Conservation (phyloP, 768 basidiomycete genomes). For the Nevesoporus exiguus region DNA sequence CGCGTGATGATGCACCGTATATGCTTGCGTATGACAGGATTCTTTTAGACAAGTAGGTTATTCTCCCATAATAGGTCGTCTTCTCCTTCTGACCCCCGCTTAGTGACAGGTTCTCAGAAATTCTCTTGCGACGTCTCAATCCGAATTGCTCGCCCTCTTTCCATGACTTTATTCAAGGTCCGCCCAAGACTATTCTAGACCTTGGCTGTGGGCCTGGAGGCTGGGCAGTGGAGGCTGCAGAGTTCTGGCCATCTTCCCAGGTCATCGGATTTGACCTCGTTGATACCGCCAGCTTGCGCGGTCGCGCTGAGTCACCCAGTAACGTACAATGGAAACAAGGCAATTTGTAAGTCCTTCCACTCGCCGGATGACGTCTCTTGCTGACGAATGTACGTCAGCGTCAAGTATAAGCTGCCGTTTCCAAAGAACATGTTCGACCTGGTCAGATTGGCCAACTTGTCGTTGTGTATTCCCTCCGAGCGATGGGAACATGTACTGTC, state of each 20-base stretch:
- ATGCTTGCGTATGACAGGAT: conserved; percentile 65
- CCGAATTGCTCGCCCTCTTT: conserved; percentile 58
- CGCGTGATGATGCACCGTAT: conserved; percentile 47
- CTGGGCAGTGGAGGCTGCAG: conserved; percentile 65
- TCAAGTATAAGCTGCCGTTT: conserved; percentile 60
- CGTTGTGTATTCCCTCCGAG: conserved; percentile 55
- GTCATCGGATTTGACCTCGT: conserved; percentile 70
- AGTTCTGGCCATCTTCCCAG: conserved; percentile 54
- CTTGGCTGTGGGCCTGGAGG: conserved; percentile 72
- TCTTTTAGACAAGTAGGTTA: conserved; percentile 54
- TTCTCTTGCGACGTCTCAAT: conserved; percentile 53
- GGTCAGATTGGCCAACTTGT: conserved; percentile 69
- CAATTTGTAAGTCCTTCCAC: conserved; percentile 56
- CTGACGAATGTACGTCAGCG: conserved; percentile 34
- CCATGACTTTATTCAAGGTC: conserved; percentile 44
- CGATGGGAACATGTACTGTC: conserved; percentile 57
- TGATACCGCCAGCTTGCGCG: conserved; percentile 28
- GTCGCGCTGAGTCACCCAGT: conserved; percentile 36
- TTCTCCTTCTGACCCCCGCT: conserved; percentile 7
- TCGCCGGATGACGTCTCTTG: background rate
- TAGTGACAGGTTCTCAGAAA: conserved; percentile 61
- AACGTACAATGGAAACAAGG: conserved; percentile 52
- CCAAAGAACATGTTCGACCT: conserved; percentile 61
- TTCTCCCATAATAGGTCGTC: background rate
- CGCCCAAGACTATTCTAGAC: conserved; percentile 60